Evolutionary conservation across 2,329 filamentous ascomycete species (phyloP), one percentile per base, ranked within the genome.

Genomic region (Pestalotiopsis sp.): DNA sequence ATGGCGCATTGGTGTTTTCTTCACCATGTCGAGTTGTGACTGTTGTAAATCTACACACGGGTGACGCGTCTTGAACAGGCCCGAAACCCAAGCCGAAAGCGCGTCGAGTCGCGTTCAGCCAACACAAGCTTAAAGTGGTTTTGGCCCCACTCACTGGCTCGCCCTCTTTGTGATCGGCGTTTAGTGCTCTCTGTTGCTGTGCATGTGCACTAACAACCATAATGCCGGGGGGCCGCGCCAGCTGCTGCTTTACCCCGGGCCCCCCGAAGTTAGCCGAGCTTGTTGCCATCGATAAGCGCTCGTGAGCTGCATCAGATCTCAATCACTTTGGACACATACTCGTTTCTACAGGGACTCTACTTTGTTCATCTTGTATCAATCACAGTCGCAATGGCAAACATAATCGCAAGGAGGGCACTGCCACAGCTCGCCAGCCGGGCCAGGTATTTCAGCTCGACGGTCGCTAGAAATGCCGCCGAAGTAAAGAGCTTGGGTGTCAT

Each of bases 401-500:
- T 79, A 72, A 74, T 83, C 72, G 69, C 79, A 70, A 80, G 80
- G 70, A 79, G 75, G 75, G 77, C 77, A 69, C 74, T 78, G 38
- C 67, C 80, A 17, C 76, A 76, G 76, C 74, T 81, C 59, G 70
- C 76, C n/a, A 78, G 80, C 66, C 82, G 83, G 69, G 72, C 78
- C 66, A 82, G 91, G 74, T 81, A 80, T 75, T 97, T 97, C 82
- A 94, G 92, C 83, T 90, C 89, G 40, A 89, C 87, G 52, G 80
- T 89, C 58, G 82, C 84, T 59, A 84, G 86, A 57, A 77, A 83
- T 74, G 89, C 88, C 69, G 89, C 90, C 67, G 89, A 94, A 76
- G 91, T 99, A 70, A 97, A 94, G 83, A 91, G 88, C 72, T 83
- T 99, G 56, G 96, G 95, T 76, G 95, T 99, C 63, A 86, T 99